Conservation (phyloP, 495 filamentous ascomycete genomes). For the Tuber melanosporum region DNA sequence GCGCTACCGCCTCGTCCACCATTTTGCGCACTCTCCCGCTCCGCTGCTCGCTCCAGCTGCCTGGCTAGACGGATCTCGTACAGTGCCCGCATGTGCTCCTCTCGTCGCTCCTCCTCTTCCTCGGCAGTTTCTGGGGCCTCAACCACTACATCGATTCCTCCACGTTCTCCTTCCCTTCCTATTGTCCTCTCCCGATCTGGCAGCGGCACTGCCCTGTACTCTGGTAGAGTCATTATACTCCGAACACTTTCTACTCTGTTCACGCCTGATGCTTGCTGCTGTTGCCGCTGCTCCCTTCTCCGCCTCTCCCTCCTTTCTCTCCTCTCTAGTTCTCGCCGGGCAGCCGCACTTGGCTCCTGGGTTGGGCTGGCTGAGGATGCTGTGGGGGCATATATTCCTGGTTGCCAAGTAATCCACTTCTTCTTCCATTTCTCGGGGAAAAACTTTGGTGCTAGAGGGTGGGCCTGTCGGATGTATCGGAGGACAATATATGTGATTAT, state of each 20-base stretch:
- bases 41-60: conserved; percentile 62
- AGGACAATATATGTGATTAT: conserved; percentile 48
- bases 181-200: conserved; percentile 76
- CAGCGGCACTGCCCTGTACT: conserved; percentile 55
- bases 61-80: conserved; percentile 83
- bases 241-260: conserved; percentile 81
- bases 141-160: conserved; percentile 82
- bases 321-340: conserved; percentile 18
- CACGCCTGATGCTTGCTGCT: conserved; percentile 45
- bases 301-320: conserved; percentile 1
- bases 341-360: conserved; percentile 37
- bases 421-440: conserved; percentile 56
- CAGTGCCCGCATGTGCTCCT: conserved; percentile 84
- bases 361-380: conserved; percentile 31
- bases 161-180: conserved; percentile 83
- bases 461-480: conserved; percentile 47
- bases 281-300: conserved; percentile 21
- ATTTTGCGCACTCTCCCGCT: conserved; percentile 66
- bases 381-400: conserved; percentile 39
- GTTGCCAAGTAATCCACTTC: conserved; percentile 57
- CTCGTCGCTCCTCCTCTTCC: conserved; percentile 72
- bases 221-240: conserved; percentile 84
- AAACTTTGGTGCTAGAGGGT: conserved; percentile 50
- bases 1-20: conserved; percentile 56
- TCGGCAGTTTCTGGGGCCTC: conserved; percentile 67